Evolutionary conservation across 495 filamentous ascomycete genomes (phyloP), one percentile per base, ranked within the genome.

Genomic region (Aspergillus bridgeri): DNA sequence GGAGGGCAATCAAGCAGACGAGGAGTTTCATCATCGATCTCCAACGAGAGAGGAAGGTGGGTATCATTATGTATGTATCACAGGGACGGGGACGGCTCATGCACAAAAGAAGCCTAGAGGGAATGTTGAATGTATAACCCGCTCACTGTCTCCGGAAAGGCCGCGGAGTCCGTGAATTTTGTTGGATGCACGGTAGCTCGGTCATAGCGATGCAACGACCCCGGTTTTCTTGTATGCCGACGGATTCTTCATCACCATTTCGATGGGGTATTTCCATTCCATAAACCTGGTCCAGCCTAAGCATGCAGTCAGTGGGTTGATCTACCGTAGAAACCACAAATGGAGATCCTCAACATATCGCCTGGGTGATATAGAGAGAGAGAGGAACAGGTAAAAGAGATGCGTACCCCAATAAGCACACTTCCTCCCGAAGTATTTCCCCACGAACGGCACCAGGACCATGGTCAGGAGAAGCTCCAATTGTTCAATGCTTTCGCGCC

Each of bases 351-450:
- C 17, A 51, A 8, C 8, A 25, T 11, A 6, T 24, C 15, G 6
- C 21, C 19, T 19, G 24, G 19, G 25, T 22, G 25, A 51, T 0
- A 9, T 2, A 23, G 8, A 27, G 25, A 21, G 21, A 51, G 21
- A n/a, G 24, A 44, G 27, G 9, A 5, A 25, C 2, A 19, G 17
- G 29, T 18, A 46, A 18, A 5, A 25, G 6, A 19, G 17, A 44
- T 18, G 70, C 73, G 48, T 75, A 98, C 94, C 88, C 91, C 91
- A 97, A 73, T 97, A 98, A 51, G 94, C 94, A 77, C 90, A 95
- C 74, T 86, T 91, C 70, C 94, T 80, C 42, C 94, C 94, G 63
- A 97, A 78, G 71, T 91, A 97, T 70, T 96, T 98, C 20, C 94
- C 94, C 51, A 91, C 74, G 69, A 93, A 96, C 18, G 94, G 94